Evolutionary conservation across 2,329 filamentous ascomycete species (phyloP), one percentile per base, ranked within the genome.

Genomic region (Diaporthe citriasiana): DNA sequence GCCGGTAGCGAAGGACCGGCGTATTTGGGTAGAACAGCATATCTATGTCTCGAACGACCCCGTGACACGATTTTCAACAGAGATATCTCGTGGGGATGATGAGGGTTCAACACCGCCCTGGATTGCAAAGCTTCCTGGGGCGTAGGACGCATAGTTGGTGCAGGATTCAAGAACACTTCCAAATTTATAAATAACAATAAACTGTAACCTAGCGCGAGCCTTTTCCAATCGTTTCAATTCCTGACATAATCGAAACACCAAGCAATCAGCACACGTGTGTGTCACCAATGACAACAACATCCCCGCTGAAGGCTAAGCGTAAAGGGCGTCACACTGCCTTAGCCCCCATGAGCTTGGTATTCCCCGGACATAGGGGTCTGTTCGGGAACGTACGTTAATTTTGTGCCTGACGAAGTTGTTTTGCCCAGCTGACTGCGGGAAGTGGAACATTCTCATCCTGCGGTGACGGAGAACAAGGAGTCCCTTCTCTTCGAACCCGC

Each of bases 21-120:
- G 63, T 13, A 68, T 68, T 15, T 68, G 63, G 63, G 63, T 68
- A 13, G 63, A 68, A 10, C 63, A 68, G 47, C 63, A 68, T 5
- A 53, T 68, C 13, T 53, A 68, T 4, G 63, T 68, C 13, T 40
- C 63, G 8, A 53, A 53, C 22, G 63, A 68, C 15, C 63, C 63
- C 1, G n/a, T 53, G 7, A 15, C n/a, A 5, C n/a, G 15, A 17
- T 7, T 25, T 9, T 35, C 47, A 0, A 53, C 22, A 5, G 22
- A 51, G 15, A 40, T 68, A 35, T 53, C 63, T 22, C 47, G n/a
- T 27, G 47, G 63, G 12, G 47, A 22, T 30, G 63, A 40, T 9
- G n/a, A 25, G 13, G 45, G 6, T 17, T 42, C 57, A n/a, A 19
- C 27, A 15, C 27, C 59, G n/a, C 63, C 63, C 4, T 40, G 45